Percentiles rank a stretch among this genome's conserved stretches.
These are phyloP conservation scores for Calvatia gigantea DNA, from an alignment of 768 basidiomycete species.

Conservation along the genomic window DNA sequence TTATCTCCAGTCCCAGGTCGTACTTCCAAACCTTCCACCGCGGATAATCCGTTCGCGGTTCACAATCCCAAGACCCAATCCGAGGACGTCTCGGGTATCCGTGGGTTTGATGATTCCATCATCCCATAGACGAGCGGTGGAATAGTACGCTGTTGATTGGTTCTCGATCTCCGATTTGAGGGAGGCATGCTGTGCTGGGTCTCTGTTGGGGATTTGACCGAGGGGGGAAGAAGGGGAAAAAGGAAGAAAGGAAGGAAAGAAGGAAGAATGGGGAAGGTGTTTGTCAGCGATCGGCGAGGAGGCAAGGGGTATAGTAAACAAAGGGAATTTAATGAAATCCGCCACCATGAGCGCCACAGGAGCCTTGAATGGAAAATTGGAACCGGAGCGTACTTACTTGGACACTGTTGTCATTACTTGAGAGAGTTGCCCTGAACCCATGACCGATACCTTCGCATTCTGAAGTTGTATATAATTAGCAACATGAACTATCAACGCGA, in stretches of 20 bases:
- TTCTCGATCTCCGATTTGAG: constrained; percentile 82
- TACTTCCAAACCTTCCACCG: constrained; percentile 19
- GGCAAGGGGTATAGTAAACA: not conserved
- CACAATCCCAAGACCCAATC: constrained; percentile 82
- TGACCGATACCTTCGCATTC: constrained; percentile 93
- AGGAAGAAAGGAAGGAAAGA: not conserved
- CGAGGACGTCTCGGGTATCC: constrained; percentile 86
- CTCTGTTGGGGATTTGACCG: constrained; percentile 38
- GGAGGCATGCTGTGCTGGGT: constrained; percentile 71
- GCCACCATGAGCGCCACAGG: not conserved
- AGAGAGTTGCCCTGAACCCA: constrained; percentile 92
- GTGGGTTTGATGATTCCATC: constrained; percentile 88
- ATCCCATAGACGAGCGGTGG: constrained; percentile 92
- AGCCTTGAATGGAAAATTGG: not conserved
- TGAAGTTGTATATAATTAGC: constrained; percentile 23
- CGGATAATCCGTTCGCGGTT: constrained; percentile 35
- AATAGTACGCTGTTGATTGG: constrained; percentile 85
- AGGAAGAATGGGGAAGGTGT: not conserved
- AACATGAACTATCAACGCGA: constrained; percentile 1
- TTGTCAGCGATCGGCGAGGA: not conserved
- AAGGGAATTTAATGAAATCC: not conserved
- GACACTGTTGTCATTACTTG: constrained; percentile 92
- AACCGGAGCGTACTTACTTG: constrained; percentile 43
- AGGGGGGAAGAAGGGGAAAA: not conserved
- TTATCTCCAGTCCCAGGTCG: constrained; percentile 72